Evolutionary conservation across 2,329 filamentous ascomycete genomes (phyloP).

Genomic region (Thelonectria discophora): DNA sequence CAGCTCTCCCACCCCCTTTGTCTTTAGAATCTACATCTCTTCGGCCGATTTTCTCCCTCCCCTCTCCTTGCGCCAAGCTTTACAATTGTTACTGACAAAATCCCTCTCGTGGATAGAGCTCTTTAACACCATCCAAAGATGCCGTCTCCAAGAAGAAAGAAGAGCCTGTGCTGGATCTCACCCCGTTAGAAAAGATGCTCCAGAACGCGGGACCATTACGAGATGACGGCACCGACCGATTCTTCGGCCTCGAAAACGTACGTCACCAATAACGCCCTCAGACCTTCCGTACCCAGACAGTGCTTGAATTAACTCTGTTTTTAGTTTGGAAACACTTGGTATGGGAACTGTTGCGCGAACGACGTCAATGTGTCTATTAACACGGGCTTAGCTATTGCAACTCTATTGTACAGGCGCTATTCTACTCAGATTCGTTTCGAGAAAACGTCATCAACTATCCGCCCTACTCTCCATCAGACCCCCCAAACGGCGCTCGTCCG

Average conservation of each 20-base stretch:
- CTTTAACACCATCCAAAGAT: slow-evolving; percentile 56
- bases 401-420: slow-evolving; percentile 96
- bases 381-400: slow-evolving; percentile 83
- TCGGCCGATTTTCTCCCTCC: slow-evolving; percentile 37
- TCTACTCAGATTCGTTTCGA: slow-evolving; percentile 93
- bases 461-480: slow-evolving; percentile 73
- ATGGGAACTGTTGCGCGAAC: slow-evolving; percentile 47
- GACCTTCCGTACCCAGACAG: slow-evolving; percentile 1
- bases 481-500: slow-evolving; percentile 66
- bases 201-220: slow-evolving; percentile 82
- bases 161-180: slow-evolving; percentile 65
- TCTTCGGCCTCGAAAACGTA: slow-evolving; percentile 98
- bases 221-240: slow-evolving; percentile 93
- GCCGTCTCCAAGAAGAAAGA: slow-evolving; percentile 64
- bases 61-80: slow-evolving; percentile 30
- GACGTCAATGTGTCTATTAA: slow-evolving; percentile 31
- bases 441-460: slow-evolving; percentile 95
- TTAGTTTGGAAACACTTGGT: slow-evolving; percentile 98
- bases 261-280: slow-evolving; percentile 49
- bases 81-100: slow-evolving; percentile 45
- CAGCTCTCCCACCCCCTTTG: slow-evolving; percentile 14
- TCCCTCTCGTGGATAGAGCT: slow-evolving; percentile 50
- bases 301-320: slow-evolving; percentile 47
- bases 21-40: slow-evolving; percentile 7
- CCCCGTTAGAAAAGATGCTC: slow-evolving; percentile 77